A percentile compares a stretch with the other conserved stretches of the same genome.
Conservation (phyloP, 495 filamentous ascomycete species). For the Rhypophila decipiens region DNA sequence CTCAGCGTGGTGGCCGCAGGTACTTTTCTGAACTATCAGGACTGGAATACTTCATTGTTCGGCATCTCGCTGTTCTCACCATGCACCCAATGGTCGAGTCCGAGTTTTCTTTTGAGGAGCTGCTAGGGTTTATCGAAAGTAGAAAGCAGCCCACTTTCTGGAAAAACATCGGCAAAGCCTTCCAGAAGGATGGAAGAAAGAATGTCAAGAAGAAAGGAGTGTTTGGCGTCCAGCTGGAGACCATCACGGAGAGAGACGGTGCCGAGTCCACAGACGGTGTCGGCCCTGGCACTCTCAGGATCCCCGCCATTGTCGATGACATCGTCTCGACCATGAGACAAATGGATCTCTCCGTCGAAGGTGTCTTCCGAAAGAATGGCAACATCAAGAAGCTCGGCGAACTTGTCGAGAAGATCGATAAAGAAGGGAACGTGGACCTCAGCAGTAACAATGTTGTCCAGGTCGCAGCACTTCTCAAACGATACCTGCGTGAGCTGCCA, state of each 20-base stretch:
- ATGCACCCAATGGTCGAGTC: constrained; percentile 92
- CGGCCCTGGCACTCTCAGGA: constrained; percentile 79
- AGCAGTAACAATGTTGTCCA: constrained; percentile 83
- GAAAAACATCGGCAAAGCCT: constrained; percentile 95
- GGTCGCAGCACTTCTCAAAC: constrained; percentile 89
- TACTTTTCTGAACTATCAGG: constrained; percentile 97
- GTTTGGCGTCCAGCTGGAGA: constrained; percentile 81
- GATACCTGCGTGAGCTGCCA: constrained; percentile 89
- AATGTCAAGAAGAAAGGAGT: constrained; percentile 84
- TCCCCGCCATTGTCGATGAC: constrained; percentile 87
- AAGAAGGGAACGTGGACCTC: constrained; percentile 73
- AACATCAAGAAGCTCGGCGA: constrained; percentile 90
- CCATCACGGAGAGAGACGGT: constrained; percentile 85
- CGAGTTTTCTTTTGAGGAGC: constrained; percentile 86
- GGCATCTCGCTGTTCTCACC: constrained; percentile 87
- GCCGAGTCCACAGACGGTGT: constrained; percentile 95
- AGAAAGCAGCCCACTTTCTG: constrained; percentile 84
- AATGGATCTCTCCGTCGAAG: constrained; percentile 99
- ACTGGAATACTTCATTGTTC: constrained; percentile 93
- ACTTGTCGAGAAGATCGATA: constrained; percentile 74
- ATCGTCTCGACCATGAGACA: constrained; percentile 88
- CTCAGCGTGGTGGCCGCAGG: constrained; percentile 55
- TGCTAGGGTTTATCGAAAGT: constrained; percentile 91
- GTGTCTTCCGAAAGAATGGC: constrained; percentile 98
- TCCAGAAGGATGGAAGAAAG: constrained; percentile 76